Evolutionary conservation across 2,329 filamentous ascomycete genomes (phyloP).

Genomic region (Fusarium sp.): DNA sequence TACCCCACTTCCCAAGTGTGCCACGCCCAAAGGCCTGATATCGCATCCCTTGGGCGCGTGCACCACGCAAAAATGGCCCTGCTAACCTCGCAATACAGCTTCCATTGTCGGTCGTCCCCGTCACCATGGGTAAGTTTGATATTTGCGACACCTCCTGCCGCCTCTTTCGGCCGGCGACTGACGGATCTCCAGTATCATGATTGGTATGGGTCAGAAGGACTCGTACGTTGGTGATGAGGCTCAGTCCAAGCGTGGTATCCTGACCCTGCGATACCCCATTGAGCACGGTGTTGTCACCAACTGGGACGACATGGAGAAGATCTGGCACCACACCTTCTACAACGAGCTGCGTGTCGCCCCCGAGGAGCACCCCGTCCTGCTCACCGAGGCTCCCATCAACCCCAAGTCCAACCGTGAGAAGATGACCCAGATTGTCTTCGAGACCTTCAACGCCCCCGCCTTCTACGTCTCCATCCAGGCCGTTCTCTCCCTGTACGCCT

Average conservation of each 20-base stretch:
- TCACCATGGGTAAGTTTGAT: conserved; percentile 91
- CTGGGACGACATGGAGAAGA: conserved; percentile 99
- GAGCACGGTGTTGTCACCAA: conserved; percentile 99
- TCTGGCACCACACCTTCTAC: conserved; percentile 99
- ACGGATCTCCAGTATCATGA: conserved; percentile 84
- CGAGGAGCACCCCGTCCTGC: conserved; percentile 99
- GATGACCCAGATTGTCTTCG: conserved; percentile 99
- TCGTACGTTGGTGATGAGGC: conserved; percentile 99
- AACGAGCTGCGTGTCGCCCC: conserved; percentile 99
- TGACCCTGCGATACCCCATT: conserved; percentile 98
- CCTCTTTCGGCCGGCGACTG: conserved; percentile 24
- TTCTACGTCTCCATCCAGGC: conserved; percentile 99
- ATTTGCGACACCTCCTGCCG: conserved; percentile 15
- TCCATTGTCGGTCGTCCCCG: conserved; percentile 99
- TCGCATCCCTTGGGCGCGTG: conserved; percentile 21
- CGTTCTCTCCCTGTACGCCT: conserved; percentile 98
- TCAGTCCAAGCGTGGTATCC: conserved; percentile 99
- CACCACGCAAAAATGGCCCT: conserved; percentile 20
- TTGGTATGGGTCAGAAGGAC: conserved; percentile 99
- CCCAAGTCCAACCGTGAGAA: conserved; percentile 99
- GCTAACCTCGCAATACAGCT: conserved; percentile 65
- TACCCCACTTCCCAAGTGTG: conserved; percentile 49
- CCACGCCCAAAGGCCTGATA: conserved; percentile 35
- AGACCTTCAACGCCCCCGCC: conserved; percentile 99
- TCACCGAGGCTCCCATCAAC: conserved; percentile 99